Percentiles rank a stretch among this genome's conserved stretches.
Evolutionary conservation across 495 filamentous ascomycete species (phyloP).

Genomic region (Tuber calosporum): DNA sequence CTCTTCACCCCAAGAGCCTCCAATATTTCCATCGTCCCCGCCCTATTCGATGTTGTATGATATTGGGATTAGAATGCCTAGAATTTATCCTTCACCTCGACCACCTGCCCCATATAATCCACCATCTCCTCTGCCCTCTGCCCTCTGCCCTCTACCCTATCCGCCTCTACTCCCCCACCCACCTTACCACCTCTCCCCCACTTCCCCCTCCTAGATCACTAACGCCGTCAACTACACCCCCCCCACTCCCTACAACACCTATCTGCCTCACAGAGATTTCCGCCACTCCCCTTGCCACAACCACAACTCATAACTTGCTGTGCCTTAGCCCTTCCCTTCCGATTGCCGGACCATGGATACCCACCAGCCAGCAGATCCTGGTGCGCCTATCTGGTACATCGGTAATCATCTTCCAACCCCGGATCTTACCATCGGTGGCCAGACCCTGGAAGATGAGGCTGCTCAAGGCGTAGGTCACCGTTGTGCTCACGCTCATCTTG

Average conservation of each 20-base stretch:
- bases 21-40: not conserved
- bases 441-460: slow-evolving; percentile 30
- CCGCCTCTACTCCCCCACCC: not conserved
- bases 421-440: slow-evolving; percentile 23
- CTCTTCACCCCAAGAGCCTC: not conserved
- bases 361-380: slow-evolving; percentile 30
- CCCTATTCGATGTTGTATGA: not conserved
- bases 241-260: not conserved
- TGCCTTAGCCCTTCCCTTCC: not conserved
- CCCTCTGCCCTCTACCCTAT: not conserved
- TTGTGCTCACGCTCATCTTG: not conserved
- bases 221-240: not conserved
- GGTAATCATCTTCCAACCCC: slow-evolving; percentile 38
- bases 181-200: not conserved
- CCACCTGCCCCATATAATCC: not conserved
- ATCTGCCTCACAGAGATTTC: not conserved
- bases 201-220: not conserved
- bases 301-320: not conserved
- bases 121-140: not conserved
- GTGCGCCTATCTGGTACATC: slow-evolving; percentile 36
- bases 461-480: slow-evolving; percentile 31
- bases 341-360: slow-evolving; percentile 26
- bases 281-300: not conserved
- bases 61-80: not conserved
- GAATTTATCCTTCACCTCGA: not conserved